Evolutionary conservation across 192 early-diverging fungal species (phyloP).

Genomic region (Lunasporangiospora selenospora): DNA sequence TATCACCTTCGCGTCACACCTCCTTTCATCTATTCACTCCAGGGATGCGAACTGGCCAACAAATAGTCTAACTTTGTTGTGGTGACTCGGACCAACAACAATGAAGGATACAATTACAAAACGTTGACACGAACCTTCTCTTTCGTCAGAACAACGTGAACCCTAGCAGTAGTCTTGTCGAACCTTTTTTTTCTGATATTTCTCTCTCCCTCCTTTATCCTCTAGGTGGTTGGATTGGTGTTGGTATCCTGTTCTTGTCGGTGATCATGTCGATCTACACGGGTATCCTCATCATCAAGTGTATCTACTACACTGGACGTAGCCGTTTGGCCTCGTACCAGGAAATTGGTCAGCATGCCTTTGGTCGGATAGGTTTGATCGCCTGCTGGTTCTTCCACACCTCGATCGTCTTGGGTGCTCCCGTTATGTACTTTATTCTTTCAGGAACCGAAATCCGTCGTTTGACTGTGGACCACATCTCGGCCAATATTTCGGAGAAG

Average conservation of each 20-base stretch:
- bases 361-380: constrained; percentile 54
- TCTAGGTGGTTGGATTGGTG: constrained; percentile 80
- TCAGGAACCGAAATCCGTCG: constrained; percentile 64
- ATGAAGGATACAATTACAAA: no score
- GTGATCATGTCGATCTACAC: constrained; percentile 75
- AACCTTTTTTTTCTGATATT: not conserved
- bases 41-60: no score
- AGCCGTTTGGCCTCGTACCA: constrained; percentile 64
- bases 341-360: constrained; percentile 68
- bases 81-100: no score
- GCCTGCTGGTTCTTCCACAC: constrained; percentile 62
- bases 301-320: constrained; percentile 56
- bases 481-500: constrained; percentile 40
- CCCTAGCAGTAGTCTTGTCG: no score
- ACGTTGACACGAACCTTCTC: no score
- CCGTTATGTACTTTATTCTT: constrained; percentile 68
- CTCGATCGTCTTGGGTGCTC: constrained; percentile 57
- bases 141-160: no score
- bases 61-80: no score
- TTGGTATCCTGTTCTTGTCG: constrained; percentile 70
- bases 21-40: no score
- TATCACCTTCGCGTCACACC: not conserved
- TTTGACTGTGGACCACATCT: constrained; percentile 52
- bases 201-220: not conserved
- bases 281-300: constrained; percentile 73